These are phyloP conservation scores for Candida maris DNA, from an alignment of 805 yeast genomes.

Conservation along the genomic window DNA sequence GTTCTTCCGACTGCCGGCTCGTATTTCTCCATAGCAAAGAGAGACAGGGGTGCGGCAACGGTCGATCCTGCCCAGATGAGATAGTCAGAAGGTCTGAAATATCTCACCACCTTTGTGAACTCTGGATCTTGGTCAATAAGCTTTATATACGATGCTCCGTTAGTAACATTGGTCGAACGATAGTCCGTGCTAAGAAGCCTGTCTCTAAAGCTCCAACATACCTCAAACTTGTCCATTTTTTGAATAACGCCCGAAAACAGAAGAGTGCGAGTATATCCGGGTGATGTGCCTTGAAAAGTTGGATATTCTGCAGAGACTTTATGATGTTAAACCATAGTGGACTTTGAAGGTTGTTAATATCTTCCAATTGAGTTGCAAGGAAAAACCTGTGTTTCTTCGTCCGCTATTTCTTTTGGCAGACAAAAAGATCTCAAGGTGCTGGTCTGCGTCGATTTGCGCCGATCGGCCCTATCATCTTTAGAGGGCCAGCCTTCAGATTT, in stretches of 20 bases:
- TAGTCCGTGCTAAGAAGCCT: too few relatives aligned
- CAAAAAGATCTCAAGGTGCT: too few relatives aligned
- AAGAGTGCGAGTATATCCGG: too few relatives aligned
- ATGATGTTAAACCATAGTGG: too few relatives aligned
- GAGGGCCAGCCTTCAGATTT: too few relatives aligned
- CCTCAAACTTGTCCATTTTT: constrained; percentile 27
- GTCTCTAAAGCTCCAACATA: constrained; percentile 8
- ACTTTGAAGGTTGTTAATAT: constrained; percentile 1
- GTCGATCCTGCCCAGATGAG: constrained; percentile 46
- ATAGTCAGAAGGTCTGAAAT: constrained; percentile 67
- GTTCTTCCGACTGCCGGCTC: constrained; percentile 46
- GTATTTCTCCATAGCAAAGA: constrained; percentile 42
- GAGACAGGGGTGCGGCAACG: constrained; percentile 45
- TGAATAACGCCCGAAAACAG: too few relatives aligned
- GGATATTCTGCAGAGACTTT: too few relatives aligned
- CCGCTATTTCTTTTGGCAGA: too few relatives aligned
- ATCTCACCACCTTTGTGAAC: constrained; percentile 65
- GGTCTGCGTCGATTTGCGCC: too few relatives aligned
- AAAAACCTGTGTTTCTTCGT: constrained; percentile 1
- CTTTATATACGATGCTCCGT: constrained; percentile 15
- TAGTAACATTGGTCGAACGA: background rate
- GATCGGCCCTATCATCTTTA: too few relatives aligned
- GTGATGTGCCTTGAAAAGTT: too few relatives aligned
- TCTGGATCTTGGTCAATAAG: constrained; percentile 78
- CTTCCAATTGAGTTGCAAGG: constrained; percentile 5